Evolutionary conservation across 75 land plant genomes (phyloP).

Genomic region (Isoetes taiwanensis): DNA sequence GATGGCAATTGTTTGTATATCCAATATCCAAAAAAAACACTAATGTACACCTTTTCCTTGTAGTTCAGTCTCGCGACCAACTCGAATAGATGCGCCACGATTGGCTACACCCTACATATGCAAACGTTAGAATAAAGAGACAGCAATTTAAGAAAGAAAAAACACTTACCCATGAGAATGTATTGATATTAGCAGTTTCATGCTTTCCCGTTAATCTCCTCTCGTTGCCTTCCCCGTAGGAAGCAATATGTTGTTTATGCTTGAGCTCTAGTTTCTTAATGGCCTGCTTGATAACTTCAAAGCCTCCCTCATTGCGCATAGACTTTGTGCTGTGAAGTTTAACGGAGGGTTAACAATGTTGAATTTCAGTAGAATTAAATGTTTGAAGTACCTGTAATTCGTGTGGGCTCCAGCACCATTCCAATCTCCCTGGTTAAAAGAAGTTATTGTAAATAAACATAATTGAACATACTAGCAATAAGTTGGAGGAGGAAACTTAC

Average conservation of each 20-base stretch:
- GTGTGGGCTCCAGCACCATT: conserved; percentile 12
- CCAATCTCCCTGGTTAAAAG: background rate
- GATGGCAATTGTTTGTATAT: no score
- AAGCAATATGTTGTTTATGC: conserved; percentile 73
- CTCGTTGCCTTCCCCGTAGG: conserved; percentile 83
- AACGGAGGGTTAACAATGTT: background rate
- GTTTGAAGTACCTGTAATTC: conserved; percentile 8
- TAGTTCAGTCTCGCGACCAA: conserved; percentile 1
- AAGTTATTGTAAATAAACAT: background rate
- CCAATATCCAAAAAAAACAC: no score
- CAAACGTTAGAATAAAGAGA: background rate
- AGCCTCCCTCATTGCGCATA: conserved; percentile 53
- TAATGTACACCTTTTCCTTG: conserved; percentile 9
- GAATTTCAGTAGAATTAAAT: background rate
- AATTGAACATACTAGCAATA: background rate
- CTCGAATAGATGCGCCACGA: conserved; percentile 4
- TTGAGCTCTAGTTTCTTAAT: conserved; percentile 50
- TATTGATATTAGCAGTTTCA: conserved; percentile 56
- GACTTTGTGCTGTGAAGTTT: conserved; percentile 46
- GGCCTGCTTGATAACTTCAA: conserved; percentile 54
- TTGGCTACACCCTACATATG: background rate
- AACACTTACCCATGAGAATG: conserved; percentile 64
- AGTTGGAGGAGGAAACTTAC: background rate
- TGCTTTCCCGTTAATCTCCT: conserved; percentile 56
- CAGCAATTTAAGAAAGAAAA: background rate